Evolutionary conservation across 768 basidiomycete genomes (phyloP), one percentile per base, ranked within the genome.

Genomic region (Tephrocybe rancida): DNA sequence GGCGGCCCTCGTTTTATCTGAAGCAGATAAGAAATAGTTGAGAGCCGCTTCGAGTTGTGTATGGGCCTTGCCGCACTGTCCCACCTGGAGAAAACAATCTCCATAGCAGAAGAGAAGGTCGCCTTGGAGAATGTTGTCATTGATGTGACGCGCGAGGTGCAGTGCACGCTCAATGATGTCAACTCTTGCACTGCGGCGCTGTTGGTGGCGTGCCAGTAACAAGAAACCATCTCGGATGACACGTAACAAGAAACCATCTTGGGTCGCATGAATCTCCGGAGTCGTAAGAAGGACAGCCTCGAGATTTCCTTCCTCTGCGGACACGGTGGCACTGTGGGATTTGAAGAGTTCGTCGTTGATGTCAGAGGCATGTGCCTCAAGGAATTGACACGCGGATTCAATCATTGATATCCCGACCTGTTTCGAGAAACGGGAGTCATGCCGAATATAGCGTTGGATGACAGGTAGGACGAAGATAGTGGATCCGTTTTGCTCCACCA

Each of bases 121-220:
- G 19, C 32, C 48, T 26, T 22, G 26, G 18, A 55, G 54, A 13
- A 29, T 3, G 0, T 48, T 37, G 3, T 51, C 43, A 27, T 37
- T 11, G 10, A 51, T 10, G 16, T 9, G 3, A 7, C 8, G 42
- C 24, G n/a, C 9, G 24, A 51, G 34, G 6, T 16, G 25, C 13
- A 51, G 30, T 11, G 42, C 50, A 27, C 44, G 50, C 6, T 51
- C 5, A 14, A 51, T 6, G 21, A 50, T 11, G 21, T 50, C 50
- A n/a, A 35, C 25, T 18, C 57, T 13, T 34, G 19, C 3, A 1
- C 5, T 54, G 1, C 52, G 52, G 26, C 39, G 25, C 7, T 24
- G 13, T 34, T 67, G 65, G 44, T 63, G 57, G 25, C 48, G 35
- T 26, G 55, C 41, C 19, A 61, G 57, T 2, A 49, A 18, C 10